A percentile compares a stretch with the other conserved stretches of the same genome.
Conservation (phyloP, 768 basidiomycete species). For the Lactarius sp. region DNA sequence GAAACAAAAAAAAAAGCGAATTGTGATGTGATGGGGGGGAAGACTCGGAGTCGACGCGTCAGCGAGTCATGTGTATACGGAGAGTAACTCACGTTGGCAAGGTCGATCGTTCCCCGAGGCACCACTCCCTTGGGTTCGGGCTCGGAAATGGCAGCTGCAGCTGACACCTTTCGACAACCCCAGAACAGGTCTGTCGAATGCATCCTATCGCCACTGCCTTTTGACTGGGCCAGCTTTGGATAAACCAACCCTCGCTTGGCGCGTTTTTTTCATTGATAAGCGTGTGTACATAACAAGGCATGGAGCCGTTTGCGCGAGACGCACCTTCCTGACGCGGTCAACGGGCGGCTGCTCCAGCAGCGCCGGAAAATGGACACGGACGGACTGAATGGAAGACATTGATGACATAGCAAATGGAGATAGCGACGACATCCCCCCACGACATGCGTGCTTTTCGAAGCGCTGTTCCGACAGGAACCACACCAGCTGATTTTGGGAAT, state of each 20-base stretch:
- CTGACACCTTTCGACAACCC: slow-evolving; percentile 33
- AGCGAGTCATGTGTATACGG: background rate
- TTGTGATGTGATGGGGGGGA: background rate
- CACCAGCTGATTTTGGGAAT: slow-evolving; percentile 12
- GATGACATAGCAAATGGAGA: slow-evolving; percentile 21
- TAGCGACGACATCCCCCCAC: slow-evolving; percentile 13
- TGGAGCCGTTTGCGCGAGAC: slow-evolving; percentile 10
- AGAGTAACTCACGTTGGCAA: slow-evolving; percentile 8
- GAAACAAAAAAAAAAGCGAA: background rate
- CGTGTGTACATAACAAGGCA: slow-evolving; percentile 7
- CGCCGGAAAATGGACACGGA: slow-evolving; percentile 34
- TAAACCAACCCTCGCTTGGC: slow-evolving; percentile 33
- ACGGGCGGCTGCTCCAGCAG: slow-evolving; percentile 32
- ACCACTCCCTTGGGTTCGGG: slow-evolving; percentile 7
- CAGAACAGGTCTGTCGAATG: slow-evolving; percentile 38
- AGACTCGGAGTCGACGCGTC: background rate
- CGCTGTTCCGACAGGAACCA: slow-evolving; percentile 10
- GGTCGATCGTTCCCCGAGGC: background rate
- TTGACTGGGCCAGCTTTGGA: slow-evolving; percentile 40
- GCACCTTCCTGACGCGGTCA: slow-evolving; percentile 34
- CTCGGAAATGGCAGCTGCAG: slow-evolving; percentile 27
- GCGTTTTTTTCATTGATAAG: slow-evolving; percentile 15
- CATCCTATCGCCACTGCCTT: slow-evolving; percentile 33
- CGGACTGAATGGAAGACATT: slow-evolving; percentile 24
- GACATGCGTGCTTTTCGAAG: slow-evolving; percentile 16